Percentiles rank a stretch among this genome's conserved stretches.
These are phyloP conservation scores for Candida ulmi DNA, from an alignment of 805 yeast genomes.

Conservation along the genomic window DNA sequence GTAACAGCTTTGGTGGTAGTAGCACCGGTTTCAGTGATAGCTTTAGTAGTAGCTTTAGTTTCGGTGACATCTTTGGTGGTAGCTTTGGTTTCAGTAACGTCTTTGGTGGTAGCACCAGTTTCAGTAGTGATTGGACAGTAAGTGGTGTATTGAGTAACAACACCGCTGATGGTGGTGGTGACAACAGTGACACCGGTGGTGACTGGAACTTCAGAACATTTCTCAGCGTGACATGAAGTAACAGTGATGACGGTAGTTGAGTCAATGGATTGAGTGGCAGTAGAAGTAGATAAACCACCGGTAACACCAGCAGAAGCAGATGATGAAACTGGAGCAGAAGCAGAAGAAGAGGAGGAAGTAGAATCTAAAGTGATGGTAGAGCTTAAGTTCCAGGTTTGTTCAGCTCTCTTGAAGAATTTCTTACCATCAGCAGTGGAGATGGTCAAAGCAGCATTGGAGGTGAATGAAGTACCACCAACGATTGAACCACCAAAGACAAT, in stretches of 20 bases:
- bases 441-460: constrained; percentile 1
- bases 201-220: constrained; percentile 1
- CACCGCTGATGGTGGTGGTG: constrained; percentile 24
- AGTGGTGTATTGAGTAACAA: constrained; percentile 16
- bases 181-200: constrained; percentile 9
- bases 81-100: not conserved
- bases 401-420: not conserved
- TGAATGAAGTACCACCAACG: not conserved
- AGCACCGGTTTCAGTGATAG: not conserved
- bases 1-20: constrained; percentile 2
- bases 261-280: not conserved
- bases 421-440: not conserved
- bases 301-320: no score
- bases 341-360: not conserved
- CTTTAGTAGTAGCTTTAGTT: constrained; percentile 3
- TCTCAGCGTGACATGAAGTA: not conserved
- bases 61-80: not conserved
- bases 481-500: not conserved
- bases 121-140: constrained; percentile 19
- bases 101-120: not conserved
- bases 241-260: not conserved
- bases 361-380: constrained; percentile 13
- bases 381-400: not conserved
- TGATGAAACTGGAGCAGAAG: not conserved
- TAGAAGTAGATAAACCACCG: not conserved